Conservation (phyloP, 106 monocot species). For the Dioscorea dumetorum region DNA sequence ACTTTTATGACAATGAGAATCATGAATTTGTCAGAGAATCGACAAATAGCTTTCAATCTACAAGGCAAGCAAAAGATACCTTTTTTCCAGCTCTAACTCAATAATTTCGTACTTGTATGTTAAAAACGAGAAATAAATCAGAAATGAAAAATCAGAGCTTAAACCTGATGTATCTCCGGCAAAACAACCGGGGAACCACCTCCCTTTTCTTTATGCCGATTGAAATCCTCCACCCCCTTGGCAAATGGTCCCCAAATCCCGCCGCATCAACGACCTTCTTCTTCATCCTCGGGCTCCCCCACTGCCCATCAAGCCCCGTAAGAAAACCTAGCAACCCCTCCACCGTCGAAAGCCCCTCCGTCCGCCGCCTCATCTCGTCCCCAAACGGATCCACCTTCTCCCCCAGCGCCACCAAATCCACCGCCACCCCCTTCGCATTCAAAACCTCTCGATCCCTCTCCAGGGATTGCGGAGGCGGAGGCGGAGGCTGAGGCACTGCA, state of each 20-base stretch:
- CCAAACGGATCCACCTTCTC: slow-evolving; percentile 31
- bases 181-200: slow-evolving; percentile 32
- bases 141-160: not conserved
- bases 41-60: no score
- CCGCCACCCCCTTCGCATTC: slow-evolving; percentile 18
- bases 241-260: slow-evolving; percentile 36
- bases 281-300: slow-evolving; percentile 53
- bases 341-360: slow-evolving; percentile 30
- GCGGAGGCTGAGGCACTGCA: not conserved
- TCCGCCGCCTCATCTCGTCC: slow-evolving; percentile 36
- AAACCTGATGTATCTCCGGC: slow-evolving; percentile 62
- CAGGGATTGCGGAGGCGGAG: not conserved
- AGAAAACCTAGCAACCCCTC: slow-evolving; percentile 33
- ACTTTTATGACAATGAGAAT: no score
- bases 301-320: slow-evolving; percentile 36
- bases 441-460: slow-evolving; percentile 21
- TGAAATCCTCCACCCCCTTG: slow-evolving; percentile 62
- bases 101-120: no score
- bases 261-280: slow-evolving; percentile 46
- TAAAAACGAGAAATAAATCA: no score
- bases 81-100: no score
- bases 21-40: no score
- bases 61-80: no score
- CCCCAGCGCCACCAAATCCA: slow-evolving; percentile 32
- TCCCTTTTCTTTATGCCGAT: slow-evolving; percentile 68